phyloP scores from a whole-genome alignment of 176 grass and related monocot species.

The Ampelocalamus luodianensis region DNA sequence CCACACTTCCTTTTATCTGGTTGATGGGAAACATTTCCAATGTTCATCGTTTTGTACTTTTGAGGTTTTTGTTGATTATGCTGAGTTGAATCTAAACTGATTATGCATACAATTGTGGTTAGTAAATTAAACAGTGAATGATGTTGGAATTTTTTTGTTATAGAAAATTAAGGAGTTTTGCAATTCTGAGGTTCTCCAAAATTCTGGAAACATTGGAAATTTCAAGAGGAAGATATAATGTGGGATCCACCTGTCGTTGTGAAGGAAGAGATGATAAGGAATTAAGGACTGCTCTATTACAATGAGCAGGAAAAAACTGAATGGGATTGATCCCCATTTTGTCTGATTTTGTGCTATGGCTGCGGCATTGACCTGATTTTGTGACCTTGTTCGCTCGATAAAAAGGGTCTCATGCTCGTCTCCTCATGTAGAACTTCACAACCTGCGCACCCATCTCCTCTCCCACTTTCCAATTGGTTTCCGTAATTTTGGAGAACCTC shows the following conservation, averaged over 20 bases:
- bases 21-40: neutral
- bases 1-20: constrained; percentile 14
- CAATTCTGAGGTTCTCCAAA: neutral
- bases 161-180: neutral
- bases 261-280: neutral
- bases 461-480: neutral
- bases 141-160: neutral
- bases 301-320: no score
- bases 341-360: no score
- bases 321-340: no score
- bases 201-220: neutral
- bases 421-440: no score
- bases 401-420: no score
- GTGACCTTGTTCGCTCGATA: no score
- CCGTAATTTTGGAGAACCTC: neutral
- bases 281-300: no score
- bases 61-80: neutral
- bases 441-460: no score
- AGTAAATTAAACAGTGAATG: neutral
- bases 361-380: no score
- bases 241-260: neutral
- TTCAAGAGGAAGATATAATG: neutral
- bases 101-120: neutral
- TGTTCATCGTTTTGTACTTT: neutral
- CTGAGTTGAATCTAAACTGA: neutral